A percentile compares a stretch with the other conserved stretches of the same genome.
Evolutionary conservation across 345 rosid genomes (phyloP).

Genomic region (Carallia brachiata): DNA sequence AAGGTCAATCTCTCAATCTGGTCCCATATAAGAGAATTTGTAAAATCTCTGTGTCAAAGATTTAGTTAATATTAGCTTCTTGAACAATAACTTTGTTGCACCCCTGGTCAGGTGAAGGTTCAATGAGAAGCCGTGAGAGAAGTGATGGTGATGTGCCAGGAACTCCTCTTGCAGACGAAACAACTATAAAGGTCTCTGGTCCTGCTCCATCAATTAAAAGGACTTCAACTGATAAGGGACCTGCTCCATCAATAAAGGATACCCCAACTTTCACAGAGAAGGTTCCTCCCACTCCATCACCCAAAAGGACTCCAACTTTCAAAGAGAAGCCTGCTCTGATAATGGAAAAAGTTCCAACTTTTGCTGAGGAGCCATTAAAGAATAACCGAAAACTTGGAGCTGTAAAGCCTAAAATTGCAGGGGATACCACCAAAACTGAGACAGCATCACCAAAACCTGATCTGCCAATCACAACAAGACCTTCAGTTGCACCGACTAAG

Average conservation of each 20-base stretch:
- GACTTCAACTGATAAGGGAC: constrained; percentile 26
- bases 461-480: constrained; percentile 18
- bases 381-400: constrained; percentile 17
- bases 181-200: constrained; percentile 1
- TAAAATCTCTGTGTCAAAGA: not conserved
- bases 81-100: not conserved
- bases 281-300: constrained; percentile 20
- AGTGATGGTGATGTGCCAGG: constrained; percentile 9
- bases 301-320: constrained; percentile 27
- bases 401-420: constrained; percentile 1
- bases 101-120: constrained; percentile 19
- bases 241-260: constrained; percentile 6
- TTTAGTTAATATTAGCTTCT: not conserved
- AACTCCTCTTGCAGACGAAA: constrained; percentile 15
- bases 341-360: constrained; percentile 12
- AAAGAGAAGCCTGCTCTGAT: constrained; percentile 24
- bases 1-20: constrained; percentile 8
- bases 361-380: constrained; percentile 1
- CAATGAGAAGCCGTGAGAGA: constrained; percentile 3
- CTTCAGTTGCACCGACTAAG: constrained; percentile 13
- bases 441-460: constrained; percentile 17
- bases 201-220: constrained; percentile 31
- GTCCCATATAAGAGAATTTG: constrained; percentile 22
- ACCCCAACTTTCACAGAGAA: constrained; percentile 8
- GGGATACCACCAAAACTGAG: constrained; percentile 1